A percentile compares a stretch with the other conserved stretches of the same genome.
Evolutionary conservation across 2,329 filamentous ascomycete species (phyloP).

Genomic region (Penicillium sp.): DNA sequence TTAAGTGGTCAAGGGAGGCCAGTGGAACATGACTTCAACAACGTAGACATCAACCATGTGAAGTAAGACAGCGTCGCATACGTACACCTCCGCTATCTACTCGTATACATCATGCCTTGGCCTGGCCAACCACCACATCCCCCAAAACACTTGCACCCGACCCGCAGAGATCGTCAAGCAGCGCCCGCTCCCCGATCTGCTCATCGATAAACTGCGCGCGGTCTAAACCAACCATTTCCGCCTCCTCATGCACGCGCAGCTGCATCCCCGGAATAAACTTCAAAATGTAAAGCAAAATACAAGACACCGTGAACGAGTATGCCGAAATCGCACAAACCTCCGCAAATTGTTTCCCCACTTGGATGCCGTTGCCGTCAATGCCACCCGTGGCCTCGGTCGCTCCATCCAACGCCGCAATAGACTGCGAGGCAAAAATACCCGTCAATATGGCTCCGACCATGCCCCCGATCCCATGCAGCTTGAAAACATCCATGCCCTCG

Average conservation of each 20-base stretch:
- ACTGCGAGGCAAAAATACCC: slow-evolving; percentile 55
- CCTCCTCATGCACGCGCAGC: slow-evolving; percentile 56
- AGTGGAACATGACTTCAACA: too few species aligned
- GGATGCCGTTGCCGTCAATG: slow-evolving; percentile 57
- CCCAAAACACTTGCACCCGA: slow-evolving; percentile 15
- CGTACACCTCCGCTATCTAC: background rate
- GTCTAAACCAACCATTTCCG: slow-evolving; percentile 58
- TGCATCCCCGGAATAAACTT: slow-evolving; percentile 58
- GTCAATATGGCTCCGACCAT: slow-evolving; percentile 61
- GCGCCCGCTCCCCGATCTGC: slow-evolving; percentile 56
- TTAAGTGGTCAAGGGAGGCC: too few species aligned
- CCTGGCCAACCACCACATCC: background rate
- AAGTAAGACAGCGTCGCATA: background rate
- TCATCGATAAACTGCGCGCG: slow-evolving; percentile 59
- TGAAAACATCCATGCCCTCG: slow-evolving; percentile 62
- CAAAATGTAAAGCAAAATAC: slow-evolving; percentile 53
- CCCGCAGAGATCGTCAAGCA: slow-evolving; percentile 28
- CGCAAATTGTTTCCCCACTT: slow-evolving; percentile 58
- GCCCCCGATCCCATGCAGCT: slow-evolving; percentile 59
- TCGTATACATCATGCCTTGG: background rate
- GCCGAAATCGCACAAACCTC: slow-evolving; percentile 56
- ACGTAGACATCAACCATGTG: background rate
- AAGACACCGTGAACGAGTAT: slow-evolving; percentile 57
- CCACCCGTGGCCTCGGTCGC: slow-evolving; percentile 48
- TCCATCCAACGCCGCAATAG: slow-evolving; percentile 51